Evolutionary conservation across 2,329 filamentous ascomycete genomes (phyloP).

Genomic region (Bipolaris gigantea): DNA sequence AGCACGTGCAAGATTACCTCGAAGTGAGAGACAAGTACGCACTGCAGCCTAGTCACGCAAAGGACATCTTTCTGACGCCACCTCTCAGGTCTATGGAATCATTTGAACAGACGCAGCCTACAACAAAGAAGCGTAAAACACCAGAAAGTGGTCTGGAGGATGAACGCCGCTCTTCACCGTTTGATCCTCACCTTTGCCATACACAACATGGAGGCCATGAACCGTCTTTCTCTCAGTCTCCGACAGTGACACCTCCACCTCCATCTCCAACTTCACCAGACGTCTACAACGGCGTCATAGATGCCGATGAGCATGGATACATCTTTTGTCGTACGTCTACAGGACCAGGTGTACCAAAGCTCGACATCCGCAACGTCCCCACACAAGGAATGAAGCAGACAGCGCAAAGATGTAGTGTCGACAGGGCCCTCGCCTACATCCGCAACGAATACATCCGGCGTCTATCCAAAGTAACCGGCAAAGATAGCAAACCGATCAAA

Average conservation of each 20-base stretch:
- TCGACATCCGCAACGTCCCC: slow-evolving; percentile 41
- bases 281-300: slow-evolving; percentile 49
- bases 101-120: background rate
- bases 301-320: slow-evolving; percentile 42
- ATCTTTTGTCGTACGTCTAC: slow-evolving; percentile 38
- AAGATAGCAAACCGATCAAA: slow-evolving; percentile 49
- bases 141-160: slow-evolving; percentile 17
- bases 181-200: slow-evolving; percentile 17
- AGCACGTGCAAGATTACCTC: slow-evolving; percentile 50
- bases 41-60: background rate
- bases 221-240: slow-evolving; percentile 26
- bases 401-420: slow-evolving; percentile 32
- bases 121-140: slow-evolving; percentile 32
- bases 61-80: slow-evolving; percentile 4
- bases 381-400: slow-evolving; percentile 41
- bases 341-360: slow-evolving; percentile 19
- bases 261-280: slow-evolving; percentile 10
- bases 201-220: slow-evolving; percentile 14
- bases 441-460: slow-evolving; percentile 43
- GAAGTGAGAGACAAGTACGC: slow-evolving; percentile 33
- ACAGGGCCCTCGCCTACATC: slow-evolving; percentile 42
- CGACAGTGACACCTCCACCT: slow-evolving; percentile 7
- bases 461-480: slow-evolving; percentile 33
- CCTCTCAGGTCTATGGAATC: slow-evolving; percentile 13
- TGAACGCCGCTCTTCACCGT: slow-evolving; percentile 28